A percentile compares a stretch with the other conserved stretches of the same genome.
These are phyloP conservation scores for Cymodocea nodosa DNA, from an alignment of 116 monocot genomes.

Conservation along the genomic window DNA sequence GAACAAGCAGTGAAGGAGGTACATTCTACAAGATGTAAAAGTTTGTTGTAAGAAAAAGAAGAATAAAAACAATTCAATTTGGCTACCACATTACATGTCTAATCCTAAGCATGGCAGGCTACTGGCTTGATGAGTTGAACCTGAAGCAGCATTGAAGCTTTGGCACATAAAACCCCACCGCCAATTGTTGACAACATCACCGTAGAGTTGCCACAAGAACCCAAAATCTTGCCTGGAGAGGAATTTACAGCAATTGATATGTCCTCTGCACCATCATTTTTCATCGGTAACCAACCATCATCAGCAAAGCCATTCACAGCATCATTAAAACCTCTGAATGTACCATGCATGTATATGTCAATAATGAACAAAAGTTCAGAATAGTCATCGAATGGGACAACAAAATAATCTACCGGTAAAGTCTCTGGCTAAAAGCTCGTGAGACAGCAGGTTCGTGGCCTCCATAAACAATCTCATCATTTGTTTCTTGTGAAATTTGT, in stretches of 20 bases:
- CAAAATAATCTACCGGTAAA: not conserved
- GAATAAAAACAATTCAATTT: too few relatives aligned
- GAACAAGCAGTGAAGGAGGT: too few relatives aligned
- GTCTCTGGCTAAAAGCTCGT: conserved; percentile 72
- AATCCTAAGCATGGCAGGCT: not conserved
- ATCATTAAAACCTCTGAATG: conserved; percentile 82
- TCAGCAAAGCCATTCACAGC: conserved; percentile 88
- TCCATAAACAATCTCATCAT: conserved; percentile 58
- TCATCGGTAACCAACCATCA: conserved; percentile 82
- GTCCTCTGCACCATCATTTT: conserved; percentile 78
- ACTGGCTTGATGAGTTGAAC: conserved; percentile 7
- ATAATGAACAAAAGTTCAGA: not conserved
- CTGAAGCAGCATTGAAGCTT: conserved; percentile 95
- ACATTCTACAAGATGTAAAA: too few relatives aligned
- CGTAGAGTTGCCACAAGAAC: conserved; percentile 39
- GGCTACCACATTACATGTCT: too few relatives aligned
- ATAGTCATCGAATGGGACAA: not conserved
- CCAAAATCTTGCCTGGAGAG: conserved; percentile 54
- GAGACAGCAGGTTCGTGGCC: conserved; percentile 71
- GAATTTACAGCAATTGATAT: conserved; percentile 70
- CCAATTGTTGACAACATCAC: conserved; percentile 28
- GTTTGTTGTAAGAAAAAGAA: too few relatives aligned
- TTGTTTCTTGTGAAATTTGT: conserved; percentile 79
- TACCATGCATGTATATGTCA: not conserved
- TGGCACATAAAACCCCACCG: conserved; percentile 78